These are phyloP conservation scores for Boletus sensibilis DNA, from an alignment of 768 basidiomycete genomes.

Conservation along the genomic window DNA sequence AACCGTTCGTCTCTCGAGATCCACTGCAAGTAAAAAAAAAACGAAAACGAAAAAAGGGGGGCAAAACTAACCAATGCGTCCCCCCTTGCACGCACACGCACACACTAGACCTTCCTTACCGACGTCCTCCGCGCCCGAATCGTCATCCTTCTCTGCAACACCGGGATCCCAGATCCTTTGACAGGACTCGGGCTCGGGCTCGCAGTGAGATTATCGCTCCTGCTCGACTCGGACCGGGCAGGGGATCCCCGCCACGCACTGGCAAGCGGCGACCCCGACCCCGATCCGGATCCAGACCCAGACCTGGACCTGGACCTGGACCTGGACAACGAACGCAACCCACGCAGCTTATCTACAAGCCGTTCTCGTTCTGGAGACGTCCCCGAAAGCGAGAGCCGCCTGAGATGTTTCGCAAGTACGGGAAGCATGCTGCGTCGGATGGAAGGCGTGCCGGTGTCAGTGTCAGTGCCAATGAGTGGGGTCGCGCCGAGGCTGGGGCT, in stretches of 20 bases:
- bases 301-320: conserved; percentile 1
- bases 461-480: neutral
- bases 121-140: conserved; percentile 24
- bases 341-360: conserved; percentile 24
- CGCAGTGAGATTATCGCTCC: conserved; percentile 10
- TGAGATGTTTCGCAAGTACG: conserved; percentile 26
- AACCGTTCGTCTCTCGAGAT: neutral
- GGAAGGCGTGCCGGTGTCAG: neutral
- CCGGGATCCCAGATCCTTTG: conserved; percentile 29
- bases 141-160: conserved; percentile 30
- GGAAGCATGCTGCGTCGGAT: conserved; percentile 31
- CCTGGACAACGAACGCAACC: conserved; percentile 19
- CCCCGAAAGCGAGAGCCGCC: conserved; percentile 21
- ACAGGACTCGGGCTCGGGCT: conserved; percentile 22
- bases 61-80: too few species aligned
- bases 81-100: too few species aligned
- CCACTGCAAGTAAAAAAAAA: neutral
- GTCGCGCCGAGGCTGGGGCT: neutral
- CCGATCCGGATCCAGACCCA: neutral
- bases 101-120: conserved; percentile 16
- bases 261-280: conserved; percentile 5
- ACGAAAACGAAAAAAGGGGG: neutral
- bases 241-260: conserved; percentile 19
- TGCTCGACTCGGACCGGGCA: conserved; percentile 15
- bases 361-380: conserved; percentile 23